A percentile compares a stretch with the other conserved stretches of the same genome.
Conservation (phyloP, 2,329 filamentous ascomycete species). For the Colletotrichum horii region DNA sequence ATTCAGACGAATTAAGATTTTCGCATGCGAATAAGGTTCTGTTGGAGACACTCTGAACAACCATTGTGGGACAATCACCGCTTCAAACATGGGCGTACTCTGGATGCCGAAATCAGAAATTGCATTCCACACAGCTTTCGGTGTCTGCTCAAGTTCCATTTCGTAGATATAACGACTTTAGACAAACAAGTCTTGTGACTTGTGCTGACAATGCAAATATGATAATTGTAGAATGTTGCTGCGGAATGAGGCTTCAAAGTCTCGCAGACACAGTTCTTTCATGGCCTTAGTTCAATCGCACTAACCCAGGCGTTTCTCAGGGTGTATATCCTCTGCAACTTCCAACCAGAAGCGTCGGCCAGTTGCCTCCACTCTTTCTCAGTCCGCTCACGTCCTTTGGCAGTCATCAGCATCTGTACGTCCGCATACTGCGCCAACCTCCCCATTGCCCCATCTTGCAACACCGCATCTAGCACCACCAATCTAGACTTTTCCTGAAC, state of each 20-base stretch:
- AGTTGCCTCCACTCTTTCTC: conserved; percentile 33
- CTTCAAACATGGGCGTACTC: not conserved
- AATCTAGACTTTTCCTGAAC: conserved; percentile 29
- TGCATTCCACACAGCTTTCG: not conserved
- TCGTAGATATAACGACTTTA: not conserved
- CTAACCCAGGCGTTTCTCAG: conserved; percentile 27
- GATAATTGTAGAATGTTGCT: not conserved
- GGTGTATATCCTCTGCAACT: conserved; percentile 21
- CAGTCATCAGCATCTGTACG: conserved; percentile 44
- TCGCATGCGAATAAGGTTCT: not conserved
- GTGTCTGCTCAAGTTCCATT: not conserved
- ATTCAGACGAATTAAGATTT: not conserved
- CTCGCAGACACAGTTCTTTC: not conserved
- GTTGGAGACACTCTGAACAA: not conserved
- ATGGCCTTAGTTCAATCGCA: conserved; percentile 23
- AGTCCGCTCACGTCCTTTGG: conserved; percentile 35
- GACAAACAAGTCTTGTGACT: not conserved
- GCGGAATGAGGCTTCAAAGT: not conserved
- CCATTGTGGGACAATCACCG: not conserved
- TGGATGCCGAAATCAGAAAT: not conserved
- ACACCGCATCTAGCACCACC: conserved; percentile 41
- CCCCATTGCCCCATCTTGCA: conserved; percentile 31
- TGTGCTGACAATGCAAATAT: not conserved
- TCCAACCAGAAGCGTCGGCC: conserved; percentile 34
- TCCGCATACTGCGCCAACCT: conserved; percentile 42